A percentile compares a stretch with the other conserved stretches of the same genome.
Conservation (phyloP, 306 rosid species). For the Pyrus pyrifolia region DNA sequence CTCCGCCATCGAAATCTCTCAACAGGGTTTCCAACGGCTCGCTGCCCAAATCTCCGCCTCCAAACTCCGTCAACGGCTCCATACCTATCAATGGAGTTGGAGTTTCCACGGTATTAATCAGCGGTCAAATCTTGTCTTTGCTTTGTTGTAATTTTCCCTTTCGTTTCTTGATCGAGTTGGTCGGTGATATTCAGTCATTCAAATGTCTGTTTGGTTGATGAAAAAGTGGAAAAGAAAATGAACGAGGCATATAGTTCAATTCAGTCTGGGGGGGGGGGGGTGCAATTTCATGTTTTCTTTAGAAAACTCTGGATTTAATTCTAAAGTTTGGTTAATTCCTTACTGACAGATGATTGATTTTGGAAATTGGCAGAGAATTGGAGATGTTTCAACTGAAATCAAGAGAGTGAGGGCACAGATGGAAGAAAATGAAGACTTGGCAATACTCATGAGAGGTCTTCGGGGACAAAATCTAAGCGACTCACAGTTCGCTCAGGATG, state of each 20-base stretch:
- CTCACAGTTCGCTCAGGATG: constrained; percentile 75
- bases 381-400: constrained; percentile 89
- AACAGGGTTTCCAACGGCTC: constrained; percentile 42
- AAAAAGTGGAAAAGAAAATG: background rate
- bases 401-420: constrained; percentile 93
- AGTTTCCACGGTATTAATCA: constrained; percentile 39
- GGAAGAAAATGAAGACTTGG: constrained; percentile 89
- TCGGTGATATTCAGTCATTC: background rate
- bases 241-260: background rate
- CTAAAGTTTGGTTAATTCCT: background rate
- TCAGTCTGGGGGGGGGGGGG: no score
- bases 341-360: background rate
- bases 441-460: constrained; percentile 90
- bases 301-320: no score
- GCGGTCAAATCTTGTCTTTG: background rate
- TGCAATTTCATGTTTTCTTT: no score
- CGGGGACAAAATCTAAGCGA: constrained; percentile 83
- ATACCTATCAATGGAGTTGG: constrained; percentile 45
- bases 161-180: background rate
- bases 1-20: constrained; percentile 32
- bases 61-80: constrained; percentile 38
- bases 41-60: constrained; percentile 23
- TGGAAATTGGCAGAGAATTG: constrained; percentile 56
- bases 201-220: background rate
- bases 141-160: background rate